A percentile compares a stretch with the other conserved stretches of the same genome.
phyloP scores from a whole-genome alignment of 2,329 filamentous ascomycete genomes.

The Fusarium pseudograminearum region DNA sequence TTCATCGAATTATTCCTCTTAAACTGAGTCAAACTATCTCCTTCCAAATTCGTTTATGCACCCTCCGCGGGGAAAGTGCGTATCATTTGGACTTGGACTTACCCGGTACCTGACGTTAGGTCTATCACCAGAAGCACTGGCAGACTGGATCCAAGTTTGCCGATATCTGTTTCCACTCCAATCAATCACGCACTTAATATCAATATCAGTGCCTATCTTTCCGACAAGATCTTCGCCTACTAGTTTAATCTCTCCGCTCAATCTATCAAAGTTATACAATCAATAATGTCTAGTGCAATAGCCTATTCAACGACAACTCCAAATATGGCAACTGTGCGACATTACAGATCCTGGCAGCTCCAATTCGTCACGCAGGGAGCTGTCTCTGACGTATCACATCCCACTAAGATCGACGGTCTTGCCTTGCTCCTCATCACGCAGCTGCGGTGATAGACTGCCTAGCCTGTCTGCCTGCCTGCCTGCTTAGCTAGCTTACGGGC shows the following conservation, averaged over 20 bases:
- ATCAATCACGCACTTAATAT: too few species aligned
- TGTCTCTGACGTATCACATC: conserved; percentile 34
- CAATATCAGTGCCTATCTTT: too few species aligned
- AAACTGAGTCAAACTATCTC: neutral
- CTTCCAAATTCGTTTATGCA: neutral
- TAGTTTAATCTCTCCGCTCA: neutral
- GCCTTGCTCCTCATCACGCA: conserved; percentile 10
- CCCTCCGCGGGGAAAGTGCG: neutral
- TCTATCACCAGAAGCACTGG: neutral
- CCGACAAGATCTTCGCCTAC: neutral
- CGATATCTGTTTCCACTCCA: neutral
- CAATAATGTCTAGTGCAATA: conserved; percentile 1
- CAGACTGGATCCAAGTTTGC: neutral
- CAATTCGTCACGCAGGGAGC: neutral
- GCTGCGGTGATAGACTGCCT: neutral
- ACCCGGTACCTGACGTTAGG: neutral
- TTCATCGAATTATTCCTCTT: neutral
- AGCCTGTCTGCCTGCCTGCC: neutral
- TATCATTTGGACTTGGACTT: neutral
- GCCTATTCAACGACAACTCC: neutral
- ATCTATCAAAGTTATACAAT: neutral
- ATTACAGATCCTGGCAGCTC: neutral
- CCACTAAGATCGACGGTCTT: conserved; percentile 26
- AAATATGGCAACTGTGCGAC: conserved; percentile 17
- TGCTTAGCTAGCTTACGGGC: neutral